Percentiles rank a stretch among this genome's conserved stretches.
Conservation (phyloP, 2,329 filamentous ascomycete species). For the Fusarium protoensiforme region DNA sequence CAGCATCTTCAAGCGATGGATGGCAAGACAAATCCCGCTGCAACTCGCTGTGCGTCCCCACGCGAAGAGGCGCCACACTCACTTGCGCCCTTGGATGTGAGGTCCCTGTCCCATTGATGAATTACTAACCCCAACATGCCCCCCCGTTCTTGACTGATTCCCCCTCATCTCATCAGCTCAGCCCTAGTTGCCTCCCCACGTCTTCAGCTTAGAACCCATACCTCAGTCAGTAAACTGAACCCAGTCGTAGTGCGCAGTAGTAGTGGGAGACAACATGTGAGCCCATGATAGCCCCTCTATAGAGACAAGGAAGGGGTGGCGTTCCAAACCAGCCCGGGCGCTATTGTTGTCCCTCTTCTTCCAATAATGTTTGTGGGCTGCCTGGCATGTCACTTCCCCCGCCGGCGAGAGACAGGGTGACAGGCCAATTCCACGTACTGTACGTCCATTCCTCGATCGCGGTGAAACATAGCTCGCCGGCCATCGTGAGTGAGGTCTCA, state of each 20-base stretch:
- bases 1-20: not conserved
- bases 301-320: not conserved
- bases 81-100: not conserved
- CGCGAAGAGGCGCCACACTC: not conserved
- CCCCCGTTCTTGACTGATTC: not conserved
- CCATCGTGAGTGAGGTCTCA: not conserved
- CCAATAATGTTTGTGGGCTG: not conserved
- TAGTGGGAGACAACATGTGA: not conserved
- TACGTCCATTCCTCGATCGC: not conserved
- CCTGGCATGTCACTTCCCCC: not conserved
- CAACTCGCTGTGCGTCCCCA: not conserved
- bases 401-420: not conserved
- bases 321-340: not conserved
- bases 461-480: not conserved
- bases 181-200: not conserved
- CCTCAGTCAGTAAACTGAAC: not conserved
- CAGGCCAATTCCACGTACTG: not conserved
- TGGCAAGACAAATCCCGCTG: not conserved
- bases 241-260: not conserved
- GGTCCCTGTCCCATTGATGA: not conserved
- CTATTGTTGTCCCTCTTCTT: not conserved
- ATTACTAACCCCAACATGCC: not conserved
- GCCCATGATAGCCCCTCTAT: not conserved
- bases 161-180: not conserved
- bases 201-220: not conserved